A percentile compares a stretch with the other conserved stretches of the same genome.
Conservation (phyloP, 1,284 basidiomycete genomes). For the Fomitopsis palustris region DNA sequence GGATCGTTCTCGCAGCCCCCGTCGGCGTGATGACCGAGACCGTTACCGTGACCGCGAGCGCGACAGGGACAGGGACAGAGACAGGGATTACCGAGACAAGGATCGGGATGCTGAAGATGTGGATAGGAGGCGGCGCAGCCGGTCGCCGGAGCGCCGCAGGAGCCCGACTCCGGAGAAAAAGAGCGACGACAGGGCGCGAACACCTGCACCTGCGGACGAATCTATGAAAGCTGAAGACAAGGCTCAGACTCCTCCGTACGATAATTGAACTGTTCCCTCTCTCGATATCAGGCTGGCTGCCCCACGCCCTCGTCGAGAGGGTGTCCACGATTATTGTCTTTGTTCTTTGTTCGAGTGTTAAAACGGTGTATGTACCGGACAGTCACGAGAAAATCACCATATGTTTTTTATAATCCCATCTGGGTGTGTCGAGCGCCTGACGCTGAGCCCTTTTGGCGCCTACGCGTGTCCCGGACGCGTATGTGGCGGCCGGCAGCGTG, state of each 20-base stretch:
- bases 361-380: slow-evolving; percentile 6
- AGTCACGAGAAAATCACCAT: neutral
- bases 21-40: slow-evolving; percentile 29
- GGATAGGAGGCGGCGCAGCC: slow-evolving; percentile 41
- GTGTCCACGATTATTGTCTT: neutral
- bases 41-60: slow-evolving; percentile 32
- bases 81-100: slow-evolving; percentile 31
- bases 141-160: neutral
- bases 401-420: neutral
- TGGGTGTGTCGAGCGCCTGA: too few species aligned
- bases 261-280: slow-evolving; percentile 16
- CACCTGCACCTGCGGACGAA: slow-evolving; percentile 39
- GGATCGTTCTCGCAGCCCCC: slow-evolving; percentile 37
- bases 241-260: slow-evolving; percentile 50
- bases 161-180: slow-evolving; percentile 45
- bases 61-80: slow-evolving; percentile 36
- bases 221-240: slow-evolving; percentile 47
- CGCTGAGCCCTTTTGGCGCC: too few species aligned
- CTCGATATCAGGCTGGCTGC: neutral
- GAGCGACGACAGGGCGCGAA: slow-evolving; percentile 44
- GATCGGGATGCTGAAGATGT: slow-evolving; percentile 34
- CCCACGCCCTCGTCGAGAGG: neutral
- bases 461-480: neutral
- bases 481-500: neutral
- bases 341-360: neutral